Evolutionary conservation across 2,329 filamentous ascomycete species (phyloP), one percentile per base, ranked within the genome.

Genomic region (Aspergillus texensis): DNA sequence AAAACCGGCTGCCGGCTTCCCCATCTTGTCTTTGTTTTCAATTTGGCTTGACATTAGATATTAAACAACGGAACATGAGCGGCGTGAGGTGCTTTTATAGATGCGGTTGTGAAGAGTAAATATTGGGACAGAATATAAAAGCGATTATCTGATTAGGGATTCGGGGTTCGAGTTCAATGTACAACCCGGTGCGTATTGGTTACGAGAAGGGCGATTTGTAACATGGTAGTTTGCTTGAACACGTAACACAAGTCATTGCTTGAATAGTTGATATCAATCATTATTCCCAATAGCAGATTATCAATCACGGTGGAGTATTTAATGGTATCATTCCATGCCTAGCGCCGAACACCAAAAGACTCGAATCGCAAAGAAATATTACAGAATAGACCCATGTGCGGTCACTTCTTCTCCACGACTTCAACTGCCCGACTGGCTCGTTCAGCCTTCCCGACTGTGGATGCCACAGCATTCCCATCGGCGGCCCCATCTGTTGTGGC

Each of bases 361-460:
- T 65, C 2, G 36, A 45, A 59, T 48, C 56, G 43, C 57, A 21
- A 65, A 53, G n/a, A 19, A 53, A 57, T 55, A 52, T 45, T 39
- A 56, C 64, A 63, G n/a, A 57, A 62, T 58, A 48, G 34, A 52
- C n/a, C 36, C 52, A 4, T 11, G 57, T 59, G 36, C 34, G 30
- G 16, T 79, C 69, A 82, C 69, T 80, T 78, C 65, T 75, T 76
- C 68, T 83, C 80, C 62, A 82, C 78, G n/a, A 82, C 80, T 58
- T 83, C 81, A 28, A 75, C 80, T 43, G 79, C 80, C 57, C 74
- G 74, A 26, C 72, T 75, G 39, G 81, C 81, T 60, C 81, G 74
- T 67, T 83, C 81, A 21, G 79, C 77, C 68, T 79, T 82, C 24
- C 80, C 81, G 30, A 83, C 73, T 10, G 81, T 81, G 60, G 78